Base-by-base conservation (phyloP, 495 filamentous ascomycete species). In the Apiosordaria backusii region DNA sequence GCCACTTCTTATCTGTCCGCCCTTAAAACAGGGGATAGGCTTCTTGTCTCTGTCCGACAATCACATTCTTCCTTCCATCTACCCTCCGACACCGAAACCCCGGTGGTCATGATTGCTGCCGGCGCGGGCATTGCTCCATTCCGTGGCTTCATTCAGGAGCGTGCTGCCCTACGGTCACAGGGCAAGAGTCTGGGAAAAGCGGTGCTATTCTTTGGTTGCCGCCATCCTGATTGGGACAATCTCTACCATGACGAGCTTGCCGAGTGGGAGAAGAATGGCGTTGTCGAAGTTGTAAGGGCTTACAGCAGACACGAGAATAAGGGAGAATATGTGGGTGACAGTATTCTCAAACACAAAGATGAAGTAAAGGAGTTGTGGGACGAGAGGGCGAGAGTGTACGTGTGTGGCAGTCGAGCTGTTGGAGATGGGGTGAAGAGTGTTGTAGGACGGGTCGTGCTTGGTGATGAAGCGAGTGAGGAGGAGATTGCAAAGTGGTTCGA, bases 81-180 rank as follows among this genome's bases (percentile, higher is more conserved):
- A 0, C 90, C 90, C 0, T 64, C 73, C 4, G 85, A 88, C 68
- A 74, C 84, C 3, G 24, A 24, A 50, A 87, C 84, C 0, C 90
- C 90, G 0, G 78, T 92, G 67, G 86, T 91, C 65, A 87, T 88
- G 82, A 78, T 89, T 45, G 85, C 80, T 4, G 77, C 80, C 0
- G 61, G 88, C 74, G 27, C 87, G 58, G 70, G 89, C 0, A 72
- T 92, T 10, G 88, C 88, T 0, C 89, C 89, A 0, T 90, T 92
- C 82, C 82, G 87, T 0, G 88, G 87, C 5, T 91, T 92, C 71
- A 66, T 90, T 13, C 85, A 91, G 74, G 88, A 92, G 65, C 86
- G 89, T 10, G 86, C 84, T 0, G 80, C 80, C 40, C 82, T 82
- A 70, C 78, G 87, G 23, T 79, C 76, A 18, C 82, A 81, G 0